These are phyloP conservation scores for Aegilops umbellulata DNA, from an alignment of 176 grass and related monocot species.

Conservation along the genomic window DNA sequence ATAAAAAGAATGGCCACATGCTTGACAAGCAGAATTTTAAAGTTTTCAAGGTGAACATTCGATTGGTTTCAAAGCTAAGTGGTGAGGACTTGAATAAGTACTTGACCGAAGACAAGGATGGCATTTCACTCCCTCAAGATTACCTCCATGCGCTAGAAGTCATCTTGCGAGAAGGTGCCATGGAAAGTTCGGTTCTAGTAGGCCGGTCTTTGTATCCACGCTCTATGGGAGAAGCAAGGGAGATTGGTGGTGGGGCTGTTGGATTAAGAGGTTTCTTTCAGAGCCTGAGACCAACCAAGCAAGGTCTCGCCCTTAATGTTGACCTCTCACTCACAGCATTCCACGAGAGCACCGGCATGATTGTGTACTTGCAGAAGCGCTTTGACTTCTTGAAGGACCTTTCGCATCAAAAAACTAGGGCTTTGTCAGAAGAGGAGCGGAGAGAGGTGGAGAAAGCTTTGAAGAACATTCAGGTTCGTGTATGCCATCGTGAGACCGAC, in stretches of 20 bases:
- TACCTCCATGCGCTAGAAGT: conserved; percentile 80
- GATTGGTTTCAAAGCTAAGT: conserved; percentile 68
- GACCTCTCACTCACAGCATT: conserved; percentile 78
- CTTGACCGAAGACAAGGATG: conserved; percentile 52
- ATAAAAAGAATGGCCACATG: conserved; percentile 28
- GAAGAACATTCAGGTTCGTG: conserved; percentile 78
- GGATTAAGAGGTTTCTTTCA: conserved; percentile 88
- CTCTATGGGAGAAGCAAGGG: conserved; percentile 62
- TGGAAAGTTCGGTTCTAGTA: conserved; percentile 62
- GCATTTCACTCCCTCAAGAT: conserved; percentile 67
- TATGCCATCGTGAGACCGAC: conserved; percentile 81
- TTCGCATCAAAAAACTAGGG: conserved; percentile 54
- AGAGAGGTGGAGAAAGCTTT: conserved; percentile 76
- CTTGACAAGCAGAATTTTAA: conserved; percentile 44
- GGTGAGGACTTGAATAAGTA: conserved; percentile 69
- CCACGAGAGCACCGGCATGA: conserved; percentile 76
- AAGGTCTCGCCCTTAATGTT: conserved; percentile 93
- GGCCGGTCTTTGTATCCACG: conserved; percentile 73
- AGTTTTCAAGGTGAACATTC: conserved; percentile 77
- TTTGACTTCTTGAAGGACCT: conserved; percentile 77
- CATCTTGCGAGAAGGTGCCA: conserved; percentile 64
- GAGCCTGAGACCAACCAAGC: conserved; percentile 73
- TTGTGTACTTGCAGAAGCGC: conserved; percentile 81
- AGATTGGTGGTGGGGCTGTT: conserved; percentile 78
- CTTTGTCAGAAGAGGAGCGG: conserved; percentile 63